These are phyloP conservation scores for Aspergillus taichungensis DNA, from an alignment of 495 filamentous ascomycete species.

Conservation along the genomic window DNA sequence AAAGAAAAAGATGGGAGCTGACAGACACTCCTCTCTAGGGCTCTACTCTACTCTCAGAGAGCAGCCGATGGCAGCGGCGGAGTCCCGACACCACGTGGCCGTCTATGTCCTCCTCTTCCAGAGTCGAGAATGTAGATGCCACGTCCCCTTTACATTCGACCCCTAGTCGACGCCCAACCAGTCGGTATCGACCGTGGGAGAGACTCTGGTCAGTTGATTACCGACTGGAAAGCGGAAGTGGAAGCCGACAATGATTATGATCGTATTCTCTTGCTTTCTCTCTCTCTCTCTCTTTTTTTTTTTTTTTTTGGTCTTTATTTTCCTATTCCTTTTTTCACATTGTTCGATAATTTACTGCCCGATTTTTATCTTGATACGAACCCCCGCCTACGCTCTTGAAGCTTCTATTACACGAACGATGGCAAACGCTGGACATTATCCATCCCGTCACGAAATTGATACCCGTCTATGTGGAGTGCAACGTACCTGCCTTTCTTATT, in stretches of 20 bases:
- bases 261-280: conserved; percentile 1
- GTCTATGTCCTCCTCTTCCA: conserved; percentile 3
- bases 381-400: too few species aligned
- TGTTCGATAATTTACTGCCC: background rate
- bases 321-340: background rate
- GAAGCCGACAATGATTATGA: conserved; percentile 3
- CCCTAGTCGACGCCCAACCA: conserved; percentile 15
- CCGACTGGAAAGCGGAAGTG: conserved; percentile 28
- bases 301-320: conserved; percentile 5
- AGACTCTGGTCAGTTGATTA: conserved; percentile 45
- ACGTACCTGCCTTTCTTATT: background rate
- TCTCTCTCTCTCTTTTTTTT: conserved; percentile 3
- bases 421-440: background rate
- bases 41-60: too few species aligned
- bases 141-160: conserved; percentile 13
- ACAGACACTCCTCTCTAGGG: conserved; percentile 8
- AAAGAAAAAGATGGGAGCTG: conserved; percentile 8
- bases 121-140: conserved; percentile 1
- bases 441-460: conserved; percentile 13
- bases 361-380: too few species aligned
- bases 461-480: conserved; percentile 20
- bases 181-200: conserved; percentile 40
- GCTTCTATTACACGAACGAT: background rate
- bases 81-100: too few species aligned
- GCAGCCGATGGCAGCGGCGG: too few species aligned